Conservation (phyloP, 2,329 filamentous ascomycete genomes). For the Ophiostoma ulmi region DNA sequence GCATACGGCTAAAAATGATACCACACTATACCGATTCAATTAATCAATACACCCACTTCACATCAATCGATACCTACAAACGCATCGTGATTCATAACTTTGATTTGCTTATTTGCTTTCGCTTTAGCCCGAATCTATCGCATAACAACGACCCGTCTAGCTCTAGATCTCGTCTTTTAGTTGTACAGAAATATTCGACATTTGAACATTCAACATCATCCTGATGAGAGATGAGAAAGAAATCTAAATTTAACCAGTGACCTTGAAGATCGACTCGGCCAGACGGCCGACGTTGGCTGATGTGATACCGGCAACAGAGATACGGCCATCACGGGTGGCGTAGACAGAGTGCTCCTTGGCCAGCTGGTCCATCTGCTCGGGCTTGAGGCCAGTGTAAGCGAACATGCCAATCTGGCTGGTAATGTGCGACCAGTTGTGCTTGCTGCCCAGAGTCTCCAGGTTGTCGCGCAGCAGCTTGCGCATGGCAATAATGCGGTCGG, state of each 20-base stretch:
- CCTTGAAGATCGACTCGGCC: constrained; percentile 77
- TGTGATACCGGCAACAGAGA: constrained; percentile 81
- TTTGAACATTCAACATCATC: neutral
- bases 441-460: constrained; percentile 88
- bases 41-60: neutral
- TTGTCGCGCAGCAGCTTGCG: constrained; percentile 89
- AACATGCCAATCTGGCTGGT: constrained; percentile 99
- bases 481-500: constrained; percentile 98
- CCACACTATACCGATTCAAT: neutral
- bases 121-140: neutral
- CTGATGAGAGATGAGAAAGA: neutral
- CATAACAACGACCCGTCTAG: neutral
- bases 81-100: neutral
- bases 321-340: constrained; percentile 86
- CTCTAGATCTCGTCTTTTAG: constrained; percentile 10
- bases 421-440: constrained; percentile 98
- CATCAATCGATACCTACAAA: neutral
- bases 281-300: constrained; percentile 72
- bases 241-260: constrained; percentile 54
- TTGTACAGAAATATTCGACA: neutral
- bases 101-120: neutral
- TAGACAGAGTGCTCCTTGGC: constrained; percentile 97
- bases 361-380: constrained; percentile 85
- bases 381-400: constrained; percentile 87
- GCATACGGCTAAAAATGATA: neutral